Percentiles rank a stretch among this genome's conserved stretches.
These are phyloP conservation scores for Pythium pyrilobum DNA, from an alignment of 352 stramenopile genomes.

Conservation along the genomic window DNA sequence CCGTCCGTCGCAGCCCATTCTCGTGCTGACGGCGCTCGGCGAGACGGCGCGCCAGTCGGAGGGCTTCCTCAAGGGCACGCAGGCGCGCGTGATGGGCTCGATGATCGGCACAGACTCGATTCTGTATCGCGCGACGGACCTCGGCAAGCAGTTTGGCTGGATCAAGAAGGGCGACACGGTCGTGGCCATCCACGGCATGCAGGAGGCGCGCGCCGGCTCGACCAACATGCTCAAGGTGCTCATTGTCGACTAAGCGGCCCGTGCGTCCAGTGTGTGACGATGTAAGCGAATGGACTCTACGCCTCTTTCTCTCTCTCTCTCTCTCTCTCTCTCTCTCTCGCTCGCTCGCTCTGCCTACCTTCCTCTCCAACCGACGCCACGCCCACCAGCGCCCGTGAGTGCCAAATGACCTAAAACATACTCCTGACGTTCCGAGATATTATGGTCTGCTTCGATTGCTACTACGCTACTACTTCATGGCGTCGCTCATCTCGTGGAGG, in stretches of 20 bases:
- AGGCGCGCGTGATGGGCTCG: slow-evolving; percentile 66
- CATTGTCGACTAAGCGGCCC: slow-evolving; percentile 64
- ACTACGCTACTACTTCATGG: not conserved
- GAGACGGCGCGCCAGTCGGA: slow-evolving; percentile 51
- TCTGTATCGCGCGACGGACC: slow-evolving; percentile 80
- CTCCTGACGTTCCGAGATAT: not conserved
- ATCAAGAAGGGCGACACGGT: slow-evolving; percentile 85
- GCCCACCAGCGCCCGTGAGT: too few species aligned
- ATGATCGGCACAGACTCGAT: slow-evolving; percentile 91
- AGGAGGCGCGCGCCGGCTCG: slow-evolving; percentile 82
- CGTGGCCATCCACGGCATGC: slow-evolving; percentile 86
- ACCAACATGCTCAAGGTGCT: slow-evolving; percentile 92
- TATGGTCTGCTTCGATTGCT: not conserved
- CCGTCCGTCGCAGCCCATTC: slow-evolving; percentile 74
- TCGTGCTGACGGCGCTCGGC: slow-evolving; percentile 75
- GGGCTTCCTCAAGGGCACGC: slow-evolving; percentile 62
- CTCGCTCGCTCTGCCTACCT: too few species aligned
- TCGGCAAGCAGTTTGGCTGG: slow-evolving; percentile 85
- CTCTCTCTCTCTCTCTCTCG: too few species aligned
- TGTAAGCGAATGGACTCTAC: not conserved
- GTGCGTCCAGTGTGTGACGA: not conserved
- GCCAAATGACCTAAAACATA: slow-evolving; percentile 13
- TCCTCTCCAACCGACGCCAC: too few species aligned
- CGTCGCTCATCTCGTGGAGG: slow-evolving; percentile 21
- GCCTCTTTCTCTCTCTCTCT: not conserved